Evolutionary conservation across 2,329 filamentous ascomycete genomes (phyloP), one percentile per base, ranked within the genome.

Genomic region (Colletotrichum ledebouriae): DNA sequence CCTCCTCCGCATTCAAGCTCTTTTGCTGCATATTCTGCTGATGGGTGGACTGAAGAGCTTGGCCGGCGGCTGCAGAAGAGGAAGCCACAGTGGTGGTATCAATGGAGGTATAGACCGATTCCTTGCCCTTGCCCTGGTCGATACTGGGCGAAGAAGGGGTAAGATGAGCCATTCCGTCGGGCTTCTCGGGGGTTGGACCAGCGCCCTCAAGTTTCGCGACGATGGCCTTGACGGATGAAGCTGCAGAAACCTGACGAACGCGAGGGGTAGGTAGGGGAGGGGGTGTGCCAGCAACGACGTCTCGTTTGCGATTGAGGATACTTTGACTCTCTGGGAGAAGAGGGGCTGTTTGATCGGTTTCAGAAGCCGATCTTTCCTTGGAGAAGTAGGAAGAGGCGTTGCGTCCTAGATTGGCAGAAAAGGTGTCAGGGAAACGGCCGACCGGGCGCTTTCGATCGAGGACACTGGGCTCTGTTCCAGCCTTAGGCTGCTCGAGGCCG

Each of bases 381-480:
- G 15, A 11, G 37, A 39, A 39, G 10, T 42, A 67, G 33, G 56
- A 34, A 39, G 67, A 47, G 39, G 57, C 17, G 22, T 67, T 59
- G 17, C 68, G 70, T 15, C 63, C 59, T 20, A 70, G 44, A 17
- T 56, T 67, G n/a, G 70, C 50, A 42, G 70, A 67, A 59, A 71
- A 71, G 33, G 63, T 62, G 15, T 63, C 69, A 10, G 59, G 57
- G 3, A 68, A 64, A 17, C 41, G 56, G n/a, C 59, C 53, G 20
- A 70, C 33, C 9, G 70, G 70, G 13, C 63, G 65, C 46, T 70
- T 71, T 42, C 59, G 60, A 25, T 71, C 57, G 6, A 71, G 60
- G 11, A 70, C 37, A n/a, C 70, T 58, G 17, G 62, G 44, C 49
- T 63, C 49, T 6, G 52, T 10, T 53, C 12, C 79, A 0, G 11